phyloP scores from a whole-genome alignment of 345 rosid species.

The Nephelium lappaceum region DNA sequence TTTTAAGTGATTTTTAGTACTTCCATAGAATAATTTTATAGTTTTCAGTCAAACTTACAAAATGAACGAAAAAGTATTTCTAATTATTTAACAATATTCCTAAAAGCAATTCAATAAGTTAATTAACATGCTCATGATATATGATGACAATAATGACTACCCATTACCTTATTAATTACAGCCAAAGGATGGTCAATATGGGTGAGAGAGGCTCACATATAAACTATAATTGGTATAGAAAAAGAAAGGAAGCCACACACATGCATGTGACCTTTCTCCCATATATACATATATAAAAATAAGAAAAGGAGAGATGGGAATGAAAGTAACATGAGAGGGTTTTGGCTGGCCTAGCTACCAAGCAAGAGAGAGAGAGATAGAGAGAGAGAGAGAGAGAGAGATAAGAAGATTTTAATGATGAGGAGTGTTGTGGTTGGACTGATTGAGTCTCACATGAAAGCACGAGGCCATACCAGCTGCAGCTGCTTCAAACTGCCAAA shows the following conservation, averaged over 20 bases:
- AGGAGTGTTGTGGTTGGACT: slow-evolving; percentile 31
- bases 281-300: neutral
- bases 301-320: slow-evolving; percentile 10
- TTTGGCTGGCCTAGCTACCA: slow-evolving; percentile 7
- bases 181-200: neutral
- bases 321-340: slow-evolving; percentile 40
- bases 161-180: slow-evolving; percentile 16
- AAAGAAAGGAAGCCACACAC: slow-evolving; percentile 16
- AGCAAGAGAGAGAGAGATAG: slow-evolving; percentile 6
- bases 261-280: slow-evolving; percentile 25
- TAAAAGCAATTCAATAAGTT: neutral
- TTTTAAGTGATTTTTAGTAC: too few relatives aligned
- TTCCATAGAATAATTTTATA: neutral
- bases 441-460: slow-evolving; percentile 52
- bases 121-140: neutral
- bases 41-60: neutral
- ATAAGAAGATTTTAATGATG: slow-evolving; percentile 17
- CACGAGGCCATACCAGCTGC: slow-evolving; percentile 38
- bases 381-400: slow-evolving; percentile 4
- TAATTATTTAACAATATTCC: too few relatives aligned
- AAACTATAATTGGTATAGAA: slow-evolving; percentile 6
- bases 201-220: neutral
- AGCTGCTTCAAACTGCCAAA: slow-evolving; percentile 23
- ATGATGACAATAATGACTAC: slow-evolving; percentile 24
- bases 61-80: too few relatives aligned